Conservation (phyloP, 345 rosid genomes). For the Reutealis trisperma region DNA sequence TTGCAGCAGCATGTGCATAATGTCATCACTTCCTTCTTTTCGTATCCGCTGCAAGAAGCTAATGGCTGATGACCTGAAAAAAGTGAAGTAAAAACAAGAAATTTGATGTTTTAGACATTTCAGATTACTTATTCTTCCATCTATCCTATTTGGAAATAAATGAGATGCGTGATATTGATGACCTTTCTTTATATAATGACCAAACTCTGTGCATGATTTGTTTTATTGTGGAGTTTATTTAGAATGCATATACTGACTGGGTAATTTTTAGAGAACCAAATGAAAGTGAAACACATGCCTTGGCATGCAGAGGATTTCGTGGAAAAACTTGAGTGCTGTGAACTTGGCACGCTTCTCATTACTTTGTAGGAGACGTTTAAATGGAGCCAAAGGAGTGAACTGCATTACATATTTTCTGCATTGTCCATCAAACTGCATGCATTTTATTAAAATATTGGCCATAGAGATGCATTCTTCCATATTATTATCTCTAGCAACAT, state of each 20-base stretch:
- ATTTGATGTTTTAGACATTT: neutral
- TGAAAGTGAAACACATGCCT: constrained; percentile 42
- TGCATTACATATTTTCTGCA: constrained; percentile 63
- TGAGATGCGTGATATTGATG: neutral
- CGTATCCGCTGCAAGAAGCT: constrained; percentile 58
- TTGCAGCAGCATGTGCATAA: constrained; percentile 45
- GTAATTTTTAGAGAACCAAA: neutral
- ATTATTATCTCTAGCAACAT: constrained; percentile 53
- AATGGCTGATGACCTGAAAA: constrained; percentile 66
- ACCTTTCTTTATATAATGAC: neutral
- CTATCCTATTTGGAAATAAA: neutral
- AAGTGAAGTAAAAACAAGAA: neutral
- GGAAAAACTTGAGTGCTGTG: constrained; percentile 68
- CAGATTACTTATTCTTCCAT: neutral
- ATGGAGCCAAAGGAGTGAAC: constrained; percentile 59
- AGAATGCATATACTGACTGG: neutral
- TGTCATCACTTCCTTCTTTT: constrained; percentile 54
- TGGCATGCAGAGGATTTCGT: constrained; percentile 74
- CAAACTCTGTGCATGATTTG: neutral
- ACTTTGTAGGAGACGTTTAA: constrained; percentile 57
- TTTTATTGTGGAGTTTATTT: neutral
- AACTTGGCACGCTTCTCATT: constrained; percentile 48
- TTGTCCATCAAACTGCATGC: constrained; percentile 86
- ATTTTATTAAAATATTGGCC: constrained; percentile 71
- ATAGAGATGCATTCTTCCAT: constrained; percentile 58